phyloP scores from a whole-genome alignment of 2,329 filamentous ascomycete genomes.

The Colletotrichum liriopes region DNA sequence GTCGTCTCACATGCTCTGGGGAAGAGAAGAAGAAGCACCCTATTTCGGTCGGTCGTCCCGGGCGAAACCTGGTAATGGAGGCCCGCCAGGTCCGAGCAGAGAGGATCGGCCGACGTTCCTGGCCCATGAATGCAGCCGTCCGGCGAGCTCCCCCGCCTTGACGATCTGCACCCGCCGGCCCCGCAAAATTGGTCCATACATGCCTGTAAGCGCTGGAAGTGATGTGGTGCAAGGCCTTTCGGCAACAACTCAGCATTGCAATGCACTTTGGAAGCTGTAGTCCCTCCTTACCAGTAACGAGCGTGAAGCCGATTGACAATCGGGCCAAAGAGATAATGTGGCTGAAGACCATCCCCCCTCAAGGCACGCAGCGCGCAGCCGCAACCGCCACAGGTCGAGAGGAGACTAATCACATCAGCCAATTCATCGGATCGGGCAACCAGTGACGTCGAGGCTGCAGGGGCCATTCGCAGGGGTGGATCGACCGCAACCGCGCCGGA shows the following conservation, averaged over 20 bases:
- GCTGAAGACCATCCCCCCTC: not conserved
- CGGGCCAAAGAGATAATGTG: not conserved
- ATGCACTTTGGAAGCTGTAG: not conserved
- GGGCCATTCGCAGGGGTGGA: constrained; percentile 26
- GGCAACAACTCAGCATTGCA: too few relatives aligned
- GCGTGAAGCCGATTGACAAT: not conserved
- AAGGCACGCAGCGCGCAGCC: too few relatives aligned
- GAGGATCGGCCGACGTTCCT: constrained; percentile 8
- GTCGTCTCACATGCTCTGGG: too few relatives aligned
- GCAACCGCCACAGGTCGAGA: not conserved
- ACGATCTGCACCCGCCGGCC: constrained; percentile 6
- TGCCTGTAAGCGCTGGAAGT: not conserved
- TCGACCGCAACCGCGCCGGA: constrained; percentile 6
- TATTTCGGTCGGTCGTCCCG: too few relatives aligned
- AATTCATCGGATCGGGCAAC: constrained; percentile 15
- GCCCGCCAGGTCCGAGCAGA: not conserved
- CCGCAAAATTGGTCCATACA: not conserved
- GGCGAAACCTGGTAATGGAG: not conserved
- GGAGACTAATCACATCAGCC: constrained; percentile 2
- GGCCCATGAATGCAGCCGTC: not conserved
- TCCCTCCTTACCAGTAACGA: too few relatives aligned
- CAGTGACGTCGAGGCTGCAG: constrained; percentile 34
- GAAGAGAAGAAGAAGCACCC: not conserved
- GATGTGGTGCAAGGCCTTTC: not conserved
- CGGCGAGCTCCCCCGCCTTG: not conserved